phyloP scores from a whole-genome alignment of 106 monocot species.

The Acorus calamus region DNA sequence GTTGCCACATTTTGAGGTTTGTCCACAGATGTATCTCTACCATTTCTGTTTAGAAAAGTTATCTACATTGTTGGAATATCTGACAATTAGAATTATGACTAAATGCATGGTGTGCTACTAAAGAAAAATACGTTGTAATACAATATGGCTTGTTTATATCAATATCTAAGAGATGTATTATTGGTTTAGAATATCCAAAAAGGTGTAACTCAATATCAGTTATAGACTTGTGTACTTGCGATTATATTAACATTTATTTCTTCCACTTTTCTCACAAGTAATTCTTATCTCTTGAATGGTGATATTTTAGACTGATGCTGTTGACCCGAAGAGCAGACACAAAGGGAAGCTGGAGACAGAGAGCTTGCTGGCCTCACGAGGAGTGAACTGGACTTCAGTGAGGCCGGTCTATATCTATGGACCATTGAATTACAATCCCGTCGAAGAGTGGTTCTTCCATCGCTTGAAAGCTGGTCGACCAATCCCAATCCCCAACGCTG shows the following conservation, averaged over 20 bases:
- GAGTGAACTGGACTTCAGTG: conserved; percentile 91
- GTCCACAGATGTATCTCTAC: background rate
- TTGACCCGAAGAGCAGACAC: conserved; percentile 97
- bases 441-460: conserved; percentile 99
- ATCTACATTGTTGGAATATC: background rate
- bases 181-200: too few species aligned
- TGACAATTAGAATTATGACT: background rate
- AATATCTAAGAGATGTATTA: too few species aligned
- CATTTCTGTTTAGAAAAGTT: background rate
- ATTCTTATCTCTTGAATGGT: too few species aligned
- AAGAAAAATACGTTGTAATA: too few species aligned
- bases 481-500: conserved; percentile 78
- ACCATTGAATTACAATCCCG: conserved; percentile 93
- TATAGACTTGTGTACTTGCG: too few species aligned
- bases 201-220: too few species aligned
- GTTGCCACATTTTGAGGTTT: conserved; percentile 83
- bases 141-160: too few species aligned
- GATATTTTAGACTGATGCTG: conserved; percentile 75
- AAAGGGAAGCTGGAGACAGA: conserved; percentile 99
- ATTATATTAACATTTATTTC: too few species aligned
- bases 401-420: conserved; percentile 98
- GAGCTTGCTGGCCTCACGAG: conserved; percentile 61
- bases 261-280: too few species aligned
- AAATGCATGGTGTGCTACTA: too few species aligned
- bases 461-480: conserved; percentile 85